Percentiles rank a stretch among this genome's conserved stretches.
phyloP scores from a whole-genome alignment of 768 basidiomycete species.

The Auriculariales sp. region DNA sequence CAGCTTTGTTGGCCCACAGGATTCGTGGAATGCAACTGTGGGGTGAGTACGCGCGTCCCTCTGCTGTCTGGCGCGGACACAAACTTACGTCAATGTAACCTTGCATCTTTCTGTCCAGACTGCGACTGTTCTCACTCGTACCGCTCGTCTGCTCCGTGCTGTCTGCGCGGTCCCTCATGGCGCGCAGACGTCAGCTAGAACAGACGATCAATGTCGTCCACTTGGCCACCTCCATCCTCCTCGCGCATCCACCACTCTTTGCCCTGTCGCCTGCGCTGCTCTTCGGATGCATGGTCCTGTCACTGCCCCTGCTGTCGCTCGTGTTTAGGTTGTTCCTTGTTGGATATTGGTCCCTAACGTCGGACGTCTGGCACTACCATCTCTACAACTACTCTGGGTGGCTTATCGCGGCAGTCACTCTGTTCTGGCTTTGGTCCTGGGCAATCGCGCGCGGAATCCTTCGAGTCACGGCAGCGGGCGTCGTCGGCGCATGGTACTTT shows the following conservation, averaged over 20 bases:
- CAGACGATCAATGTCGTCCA: constrained; percentile 31
- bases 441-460: constrained; percentile 66
- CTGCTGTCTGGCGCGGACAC: constrained; percentile 2
- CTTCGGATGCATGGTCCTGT: constrained; percentile 46
- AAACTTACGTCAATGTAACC: background rate
- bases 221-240: constrained; percentile 54
- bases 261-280: constrained; percentile 62
- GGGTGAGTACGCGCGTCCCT: constrained; percentile 40
- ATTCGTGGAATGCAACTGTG: constrained; percentile 71
- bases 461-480: constrained; percentile 61
- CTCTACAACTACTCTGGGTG: constrained; percentile 54
- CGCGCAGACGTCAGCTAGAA: constrained; percentile 53
- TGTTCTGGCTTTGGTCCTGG: constrained; percentile 62
- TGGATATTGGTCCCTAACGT: constrained; percentile 37
- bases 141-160: constrained; percentile 56
- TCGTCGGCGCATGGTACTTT: constrained; percentile 91
- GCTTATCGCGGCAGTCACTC: constrained; percentile 43
- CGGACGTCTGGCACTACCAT: constrained; percentile 36
- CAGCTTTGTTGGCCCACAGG: constrained; percentile 44
- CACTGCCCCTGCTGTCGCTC: constrained; percentile 67
- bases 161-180: constrained; percentile 39
- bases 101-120: constrained; percentile 21
- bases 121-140: constrained; percentile 65
- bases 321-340: constrained; percentile 64
- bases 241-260: constrained; percentile 60